Base-by-base conservation (phyloP, 148 eudicot genomes). In the Camellia lanceoleosa region DNA sequence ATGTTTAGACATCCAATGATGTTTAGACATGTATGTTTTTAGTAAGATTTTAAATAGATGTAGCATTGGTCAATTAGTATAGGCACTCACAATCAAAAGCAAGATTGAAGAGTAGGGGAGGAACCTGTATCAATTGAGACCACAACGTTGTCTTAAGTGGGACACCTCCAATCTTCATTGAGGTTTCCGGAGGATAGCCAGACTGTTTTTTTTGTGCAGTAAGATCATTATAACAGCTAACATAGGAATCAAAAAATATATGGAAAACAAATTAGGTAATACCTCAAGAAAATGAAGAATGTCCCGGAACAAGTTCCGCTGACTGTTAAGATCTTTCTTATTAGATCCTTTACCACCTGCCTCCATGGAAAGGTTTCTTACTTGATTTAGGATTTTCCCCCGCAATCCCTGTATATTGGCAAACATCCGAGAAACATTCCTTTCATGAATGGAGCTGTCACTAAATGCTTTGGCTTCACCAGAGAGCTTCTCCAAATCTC, bases 211-310 rank as follows among this genome's bases (percentile, higher is more conserved):
- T 68, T 49, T 20, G 72, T 15, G 6, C 6, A 61, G 38, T 20
- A 51, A 42, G 51, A 52, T 76, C 65, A 78, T 10, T 18, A 77
- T 13, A 73, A 12, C 42, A 64, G 15, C 46, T 56, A n/a, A 46
- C 23, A 78, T 9, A 74, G 60, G 67, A 59, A 51, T 52, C 52
- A 4, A 65, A 14, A 52, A 6, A n/a, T 9, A 59, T 41, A 51
- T 49, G 4, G 7, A 8, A 72, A 54, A 72, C 18, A 46, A 23
- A 42, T 16, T 63, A 59, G 74, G 12, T 4, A 54, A 43, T 83
- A 94, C 98, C 93, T 92, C 97, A 42, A 94, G 87, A 80, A 87
- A 90, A 5, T 89, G 92, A 74, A 90, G 75, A 60, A 94, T 84
- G 84, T 92, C 89, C 15, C 88, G 87, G 65, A 89, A 89, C 20